Conservation (phyloP, 164 flowering plant species). For the Magnolia sinica region DNA sequence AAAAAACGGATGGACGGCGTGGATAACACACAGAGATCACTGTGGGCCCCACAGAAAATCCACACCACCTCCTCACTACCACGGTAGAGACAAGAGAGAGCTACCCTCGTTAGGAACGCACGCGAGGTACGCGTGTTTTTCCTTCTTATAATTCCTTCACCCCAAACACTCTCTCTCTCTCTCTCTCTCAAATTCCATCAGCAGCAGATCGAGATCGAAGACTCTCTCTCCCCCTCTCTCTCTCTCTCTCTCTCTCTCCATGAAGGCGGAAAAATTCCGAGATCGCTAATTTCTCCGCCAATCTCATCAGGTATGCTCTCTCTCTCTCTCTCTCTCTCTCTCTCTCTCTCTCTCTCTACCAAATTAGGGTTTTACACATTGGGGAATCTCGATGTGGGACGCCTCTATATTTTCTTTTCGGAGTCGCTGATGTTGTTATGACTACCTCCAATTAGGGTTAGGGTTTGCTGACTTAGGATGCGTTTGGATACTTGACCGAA, state of each 20-base stretch:
- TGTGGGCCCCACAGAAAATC: too few relatives aligned
- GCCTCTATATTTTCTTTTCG: not conserved
- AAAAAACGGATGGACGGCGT: too few relatives aligned
- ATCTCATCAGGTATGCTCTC: not conserved
- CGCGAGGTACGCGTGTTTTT: too few relatives aligned
- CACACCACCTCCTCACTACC: too few relatives aligned
- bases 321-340: not conserved
- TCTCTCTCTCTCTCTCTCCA: not conserved
- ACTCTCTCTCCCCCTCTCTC: not conserved
- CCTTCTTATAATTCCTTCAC: not conserved
- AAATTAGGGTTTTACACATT: not conserved
- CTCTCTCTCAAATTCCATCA: not conserved
- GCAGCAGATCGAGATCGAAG: not conserved
- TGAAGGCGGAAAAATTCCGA: not conserved
- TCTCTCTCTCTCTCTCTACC: not conserved
- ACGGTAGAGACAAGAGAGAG: too few relatives aligned
- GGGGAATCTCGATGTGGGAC: not conserved
- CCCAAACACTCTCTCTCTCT: not conserved
- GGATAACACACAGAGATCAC: too few relatives aligned
- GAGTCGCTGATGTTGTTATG: not conserved
- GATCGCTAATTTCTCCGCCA: not conserved
- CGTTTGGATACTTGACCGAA: not conserved
- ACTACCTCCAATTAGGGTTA: not conserved
- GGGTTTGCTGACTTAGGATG: not conserved
- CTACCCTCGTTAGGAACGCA: too few relatives aligned